A percentile compares a stretch with the other conserved stretches of the same genome.
phyloP scores from a whole-genome alignment of 768 basidiomycete species.

The Podaxis pistillaris region DNA sequence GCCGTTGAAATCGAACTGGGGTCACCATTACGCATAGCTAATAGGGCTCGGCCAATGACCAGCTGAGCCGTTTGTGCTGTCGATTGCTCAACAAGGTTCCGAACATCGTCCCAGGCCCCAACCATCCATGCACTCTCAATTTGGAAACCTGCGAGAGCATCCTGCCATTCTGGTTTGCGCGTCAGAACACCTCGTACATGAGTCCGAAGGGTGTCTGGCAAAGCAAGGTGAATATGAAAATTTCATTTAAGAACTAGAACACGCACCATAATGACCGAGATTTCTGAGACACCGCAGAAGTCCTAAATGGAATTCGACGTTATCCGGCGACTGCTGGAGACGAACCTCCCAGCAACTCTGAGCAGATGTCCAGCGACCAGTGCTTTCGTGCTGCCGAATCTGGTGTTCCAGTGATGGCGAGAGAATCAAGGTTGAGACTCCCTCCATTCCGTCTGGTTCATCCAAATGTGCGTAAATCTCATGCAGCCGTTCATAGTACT shows the following conservation, averaged over 20 bases:
- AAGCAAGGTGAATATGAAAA: slow-evolving; percentile 8
- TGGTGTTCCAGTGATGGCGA: slow-evolving; percentile 92
- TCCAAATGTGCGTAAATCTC: slow-evolving; percentile 95
- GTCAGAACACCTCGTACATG: slow-evolving; percentile 91
- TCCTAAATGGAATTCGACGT: slow-evolving; percentile 86
- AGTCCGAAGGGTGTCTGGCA: slow-evolving; percentile 87
- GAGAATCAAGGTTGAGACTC: slow-evolving; percentile 84
- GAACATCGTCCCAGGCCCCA: slow-evolving; percentile 87
- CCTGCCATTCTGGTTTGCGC: slow-evolving; percentile 81
- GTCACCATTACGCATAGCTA: slow-evolving; percentile 70
- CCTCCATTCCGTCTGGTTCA: slow-evolving; percentile 99
- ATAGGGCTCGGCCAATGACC: slow-evolving; percentile 74
- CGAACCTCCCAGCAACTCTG: slow-evolving; percentile 99
- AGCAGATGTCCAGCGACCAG: slow-evolving; percentile 95
- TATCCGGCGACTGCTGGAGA: slow-evolving; percentile 87
- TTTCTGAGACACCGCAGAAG: slow-evolving; percentile 89
- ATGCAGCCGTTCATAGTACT: slow-evolving; percentile 86
- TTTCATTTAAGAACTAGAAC: neutral
- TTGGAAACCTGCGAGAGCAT: slow-evolving; percentile 75
- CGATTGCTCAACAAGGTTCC: slow-evolving; percentile 50
- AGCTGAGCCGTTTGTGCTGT: slow-evolving; percentile 57
- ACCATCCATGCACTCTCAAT: slow-evolving; percentile 96
- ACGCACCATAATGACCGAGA: slow-evolving; percentile 93
- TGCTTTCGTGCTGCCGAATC: slow-evolving; percentile 96
- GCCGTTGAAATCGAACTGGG: slow-evolving; percentile 42